Evolutionary conservation across 2,329 filamentous ascomycete species (phyloP), one percentile per base, ranked within the genome.

Genomic region (Neonectria faginata): DNA sequence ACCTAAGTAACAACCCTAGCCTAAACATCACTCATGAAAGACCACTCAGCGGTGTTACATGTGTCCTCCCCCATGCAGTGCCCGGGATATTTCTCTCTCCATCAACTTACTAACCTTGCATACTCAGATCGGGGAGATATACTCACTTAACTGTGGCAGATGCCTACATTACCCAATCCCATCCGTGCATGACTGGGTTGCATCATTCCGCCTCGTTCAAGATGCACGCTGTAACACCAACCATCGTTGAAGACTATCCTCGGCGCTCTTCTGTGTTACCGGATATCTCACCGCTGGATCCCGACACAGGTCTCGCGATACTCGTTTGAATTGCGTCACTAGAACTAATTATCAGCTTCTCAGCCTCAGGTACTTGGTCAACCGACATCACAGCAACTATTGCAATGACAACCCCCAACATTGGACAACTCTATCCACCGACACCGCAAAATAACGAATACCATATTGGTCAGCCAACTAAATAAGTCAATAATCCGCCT

Each of bases 391-490:
- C n/a, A 20, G 4, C 39, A 42, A 42, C n/a, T 20, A 10, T 18
- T 11, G 3, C n/a, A 42, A 11, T 42, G 39, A 11, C 9, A 42
- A 10, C 16, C 10, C n/a, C 14, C 44, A 14, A 3, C 6, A 8
- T 20, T 25, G 20, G 20, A 22, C 42, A 47, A 25, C 22, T 14
- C 20, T 11, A 16, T 47, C 14, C 20, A 25, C 22, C 44, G 20
- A 12, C 44, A 47, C 44, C 20, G 20, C 44, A 16, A 16, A 47
- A 47, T 12, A 29, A 20, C 20, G 12, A 33, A 36, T 20, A 18
- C 20, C 18, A 22, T 25, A 42, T 57, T 57, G 47, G 47, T 62
- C 50, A 57, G 53, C 60, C 39, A 22, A 44, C 10, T 41, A 33
- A 25, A 25, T 25, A 25, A 25, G 22, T 25, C 22, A 25, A 33